Conservation (phyloP, 768 basidiomycete genomes). For the Termitomyces sp. region DNA sequence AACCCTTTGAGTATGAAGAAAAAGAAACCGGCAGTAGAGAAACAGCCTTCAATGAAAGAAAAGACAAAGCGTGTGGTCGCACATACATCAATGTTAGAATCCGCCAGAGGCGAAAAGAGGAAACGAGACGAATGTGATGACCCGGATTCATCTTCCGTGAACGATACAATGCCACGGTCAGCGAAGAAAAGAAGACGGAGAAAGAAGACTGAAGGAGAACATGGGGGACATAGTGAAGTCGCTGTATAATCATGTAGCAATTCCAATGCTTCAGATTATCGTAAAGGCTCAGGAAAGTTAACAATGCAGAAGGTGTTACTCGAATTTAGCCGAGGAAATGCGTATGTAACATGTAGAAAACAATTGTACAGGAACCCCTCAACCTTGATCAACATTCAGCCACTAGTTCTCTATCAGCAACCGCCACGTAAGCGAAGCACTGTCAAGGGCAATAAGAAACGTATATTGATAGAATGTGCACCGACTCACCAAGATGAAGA, state of each 20-base stretch:
- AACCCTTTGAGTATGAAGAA: slow-evolving; percentile 94
- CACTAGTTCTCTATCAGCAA: slow-evolving; percentile 23
- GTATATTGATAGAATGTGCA: background rate
- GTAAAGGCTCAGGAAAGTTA: background rate
- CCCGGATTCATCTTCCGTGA: background rate
- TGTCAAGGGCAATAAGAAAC: slow-evolving; percentile 7
- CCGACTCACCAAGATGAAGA: slow-evolving; percentile 41
- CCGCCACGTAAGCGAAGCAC: slow-evolving; percentile 84
- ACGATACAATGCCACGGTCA: background rate
- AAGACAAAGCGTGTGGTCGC: slow-evolving; percentile 27
- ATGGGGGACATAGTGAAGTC: background rate
- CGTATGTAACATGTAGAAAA: no score
- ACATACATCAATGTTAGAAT: slow-evolving; percentile 27
- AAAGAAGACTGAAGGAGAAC: background rate
- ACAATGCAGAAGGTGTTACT: no score
- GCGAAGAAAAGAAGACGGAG: slow-evolving; percentile 23
- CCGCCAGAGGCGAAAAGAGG: slow-evolving; percentile 22
- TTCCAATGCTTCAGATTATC: background rate
- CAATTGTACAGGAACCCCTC: background rate
- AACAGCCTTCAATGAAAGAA: slow-evolving; percentile 6
- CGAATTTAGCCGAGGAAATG: no score
- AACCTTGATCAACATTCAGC: background rate
- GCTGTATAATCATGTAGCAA: no score
- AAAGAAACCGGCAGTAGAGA: slow-evolving; percentile 40
- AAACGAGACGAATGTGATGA: slow-evolving; percentile 10